These are phyloP conservation scores for Geosmithia morbida DNA, from an alignment of 2,329 filamentous ascomycete genomes.

Conservation along the genomic window DNA sequence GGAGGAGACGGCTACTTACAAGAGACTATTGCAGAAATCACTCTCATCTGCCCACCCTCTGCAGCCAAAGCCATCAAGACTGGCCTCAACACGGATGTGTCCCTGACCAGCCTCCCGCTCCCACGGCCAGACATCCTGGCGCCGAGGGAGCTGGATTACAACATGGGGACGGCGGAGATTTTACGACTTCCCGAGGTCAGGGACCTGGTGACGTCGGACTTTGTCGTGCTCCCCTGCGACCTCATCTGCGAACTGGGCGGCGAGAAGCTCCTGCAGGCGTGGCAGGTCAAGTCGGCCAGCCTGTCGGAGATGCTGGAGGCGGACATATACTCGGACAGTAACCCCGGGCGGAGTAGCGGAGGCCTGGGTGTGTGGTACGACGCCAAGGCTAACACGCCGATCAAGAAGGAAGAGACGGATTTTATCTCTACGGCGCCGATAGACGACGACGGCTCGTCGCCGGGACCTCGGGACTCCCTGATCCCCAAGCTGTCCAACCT, in stretches of 20 bases:
- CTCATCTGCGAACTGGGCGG: constrained; percentile 81
- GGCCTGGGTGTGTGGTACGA: constrained; percentile 87
- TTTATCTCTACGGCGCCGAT: constrained; percentile 71
- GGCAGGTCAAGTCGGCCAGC: constrained; percentile 74
- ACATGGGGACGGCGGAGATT: constrained; percentile 79
- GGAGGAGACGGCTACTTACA: neutral
- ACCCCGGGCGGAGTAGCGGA: constrained; percentile 42
- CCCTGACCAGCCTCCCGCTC: constrained; percentile 57
- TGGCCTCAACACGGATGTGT: constrained; percentile 64
- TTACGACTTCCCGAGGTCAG: constrained; percentile 74
- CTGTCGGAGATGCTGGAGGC: constrained; percentile 46
- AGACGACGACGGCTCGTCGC: constrained; percentile 20
- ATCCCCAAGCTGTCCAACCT: constrained; percentile 59
- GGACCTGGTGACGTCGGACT: constrained; percentile 67
- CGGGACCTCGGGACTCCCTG: constrained; percentile 40
- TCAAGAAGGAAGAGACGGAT: constrained; percentile 87
- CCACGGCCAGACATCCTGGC: constrained; percentile 65
- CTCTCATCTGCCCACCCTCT: constrained; percentile 47
- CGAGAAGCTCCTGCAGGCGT: constrained; percentile 71
- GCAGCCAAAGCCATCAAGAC: constrained; percentile 52
- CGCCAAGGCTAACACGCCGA: constrained; percentile 57
- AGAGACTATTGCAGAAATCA: constrained; percentile 36
- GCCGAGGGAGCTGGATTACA: constrained; percentile 61
- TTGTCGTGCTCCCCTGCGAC: constrained; percentile 85
- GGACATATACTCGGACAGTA: constrained; percentile 18